Percentiles rank a stretch among this genome's conserved stretches.
Conservation (phyloP, 2,329 filamentous ascomycete genomes). For the Colletotrichum sp. region DNA sequence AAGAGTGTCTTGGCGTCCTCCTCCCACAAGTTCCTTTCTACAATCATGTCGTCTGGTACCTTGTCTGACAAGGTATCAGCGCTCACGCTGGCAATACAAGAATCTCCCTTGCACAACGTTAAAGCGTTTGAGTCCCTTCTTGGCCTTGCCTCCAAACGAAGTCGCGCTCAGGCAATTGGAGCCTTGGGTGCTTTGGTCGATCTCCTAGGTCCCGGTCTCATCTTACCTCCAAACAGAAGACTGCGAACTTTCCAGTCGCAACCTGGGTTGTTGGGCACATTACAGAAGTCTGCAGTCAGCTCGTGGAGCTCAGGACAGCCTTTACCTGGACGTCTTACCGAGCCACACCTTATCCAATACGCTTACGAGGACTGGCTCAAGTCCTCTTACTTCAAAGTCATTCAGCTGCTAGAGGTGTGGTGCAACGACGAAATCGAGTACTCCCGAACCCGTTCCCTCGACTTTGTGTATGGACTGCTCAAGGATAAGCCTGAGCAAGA, state of each 20-base stretch:
- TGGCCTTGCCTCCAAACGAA: constrained; percentile 87
- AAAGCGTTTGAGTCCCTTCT: constrained; percentile 88
- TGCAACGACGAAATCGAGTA: constrained; percentile 96
- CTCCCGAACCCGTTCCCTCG: constrained; percentile 84
- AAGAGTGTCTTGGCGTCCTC: constrained; percentile 79
- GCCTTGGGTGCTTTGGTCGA: constrained; percentile 95
- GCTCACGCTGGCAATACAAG: constrained; percentile 90
- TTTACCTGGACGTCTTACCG: constrained; percentile 75
- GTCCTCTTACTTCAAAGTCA: constrained; percentile 87
- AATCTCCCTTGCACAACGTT: constrained; percentile 91
- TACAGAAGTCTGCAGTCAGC: constrained; percentile 64
- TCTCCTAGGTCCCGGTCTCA: constrained; percentile 85
- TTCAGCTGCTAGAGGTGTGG: constrained; percentile 91
- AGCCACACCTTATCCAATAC: constrained; percentile 84
- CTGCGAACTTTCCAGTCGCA: constrained; percentile 81
- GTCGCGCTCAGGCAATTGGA: constrained; percentile 88
- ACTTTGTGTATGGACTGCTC: constrained; percentile 88
- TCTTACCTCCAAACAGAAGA: constrained; percentile 83
- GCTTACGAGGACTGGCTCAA: constrained; percentile 96
- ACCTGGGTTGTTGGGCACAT: constrained; percentile 72
- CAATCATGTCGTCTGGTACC: constrained; percentile 96
- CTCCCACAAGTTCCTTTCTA: constrained; percentile 94
- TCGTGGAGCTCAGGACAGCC: constrained; percentile 72
- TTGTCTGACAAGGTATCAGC: constrained; percentile 97
- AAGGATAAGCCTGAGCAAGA: constrained; percentile 98